phyloP scores from a whole-genome alignment of 345 rosid genomes.

The Clausena lansium region DNA sequence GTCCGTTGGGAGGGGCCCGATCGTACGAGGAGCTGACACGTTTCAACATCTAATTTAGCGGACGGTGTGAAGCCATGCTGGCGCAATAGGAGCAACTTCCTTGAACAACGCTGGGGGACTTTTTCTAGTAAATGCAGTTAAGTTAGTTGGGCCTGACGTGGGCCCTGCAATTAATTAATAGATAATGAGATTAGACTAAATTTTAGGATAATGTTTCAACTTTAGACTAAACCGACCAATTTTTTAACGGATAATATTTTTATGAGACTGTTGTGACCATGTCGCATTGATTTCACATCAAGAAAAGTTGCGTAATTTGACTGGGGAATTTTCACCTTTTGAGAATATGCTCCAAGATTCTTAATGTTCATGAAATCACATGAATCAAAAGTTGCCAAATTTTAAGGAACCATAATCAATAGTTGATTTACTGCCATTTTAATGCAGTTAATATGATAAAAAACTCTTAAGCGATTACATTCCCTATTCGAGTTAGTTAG shows the following conservation, averaged over 20 bases:
- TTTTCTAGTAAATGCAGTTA: neutral
- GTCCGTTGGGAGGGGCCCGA: neutral
- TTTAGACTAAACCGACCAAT: neutral
- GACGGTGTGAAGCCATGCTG: slow-evolving; percentile 8
- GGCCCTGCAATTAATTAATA: neutral
- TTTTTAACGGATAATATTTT: neutral
- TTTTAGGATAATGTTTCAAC: neutral
- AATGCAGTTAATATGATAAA: neutral
- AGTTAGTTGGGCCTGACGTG: slow-evolving; percentile 15
- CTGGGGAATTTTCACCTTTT: neutral
- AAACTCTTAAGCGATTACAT: too few relatives aligned
- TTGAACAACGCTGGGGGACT: neutral
- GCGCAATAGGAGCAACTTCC: neutral
- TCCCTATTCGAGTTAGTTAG: too few relatives aligned
- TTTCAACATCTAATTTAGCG: neutral
- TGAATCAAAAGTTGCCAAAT: neutral
- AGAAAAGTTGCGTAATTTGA: neutral
- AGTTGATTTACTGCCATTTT: neutral
- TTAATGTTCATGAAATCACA: neutral
- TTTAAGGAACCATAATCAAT: neutral
- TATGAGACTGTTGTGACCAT: neutral
- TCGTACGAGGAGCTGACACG: neutral
- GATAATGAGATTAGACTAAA: neutral
- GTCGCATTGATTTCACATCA: neutral
- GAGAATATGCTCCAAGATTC: neutral